Evolutionary conservation across 225 moss, liverwort and hornwort genomes (phyloP), one percentile per base, ranked within the genome.

Genomic region (Lunularia cruciata): DNA sequence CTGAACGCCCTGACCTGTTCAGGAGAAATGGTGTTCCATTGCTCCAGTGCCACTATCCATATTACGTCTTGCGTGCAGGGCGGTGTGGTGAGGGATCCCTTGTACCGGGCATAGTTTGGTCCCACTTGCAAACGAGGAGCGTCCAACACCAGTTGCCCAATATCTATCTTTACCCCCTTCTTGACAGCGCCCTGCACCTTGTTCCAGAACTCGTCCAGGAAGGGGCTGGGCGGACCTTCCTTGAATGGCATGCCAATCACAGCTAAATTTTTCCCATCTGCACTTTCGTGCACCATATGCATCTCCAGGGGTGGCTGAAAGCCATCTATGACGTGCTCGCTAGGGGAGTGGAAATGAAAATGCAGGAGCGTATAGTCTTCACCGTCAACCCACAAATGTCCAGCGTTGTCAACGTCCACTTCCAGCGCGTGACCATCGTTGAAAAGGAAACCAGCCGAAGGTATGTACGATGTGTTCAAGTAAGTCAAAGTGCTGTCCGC

Each of bases 321-420:
- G 32, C 65, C 69, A 35, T 69, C 48, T 8, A 75, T 56, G 40
- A 69, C 54, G 34, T 75, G 69, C 69, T 75, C 75, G 35, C 75
- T 69, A 30, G 75, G 75, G 30, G 75, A 62, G n/a, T 69, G 75
- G 39, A 69, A 63, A 20, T 75, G 69, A 7, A 68, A 69, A 12
- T 55, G 69, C 0, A 42, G 34, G 19, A 75, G 39, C 14, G 39
- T 51, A 26, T 69, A 75, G 25, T 30, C 53, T 32, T 63, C 61
- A 31, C 53, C 69, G 5, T 69, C 69, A 0, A 75, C 27, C 2
- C 8, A 19, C 1, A 69, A 35, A 30, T 56, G 20, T 0, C 68
- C 75, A 3, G 60, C 69, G 15, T 61, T 53, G 3, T 63, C 72
- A 2, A 68, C 61, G 6, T 53, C 55, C 15, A 69, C 52, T 8